Base-by-base conservation (phyloP, 768 basidiomycete genomes). In the Trametes punicea region DNA sequence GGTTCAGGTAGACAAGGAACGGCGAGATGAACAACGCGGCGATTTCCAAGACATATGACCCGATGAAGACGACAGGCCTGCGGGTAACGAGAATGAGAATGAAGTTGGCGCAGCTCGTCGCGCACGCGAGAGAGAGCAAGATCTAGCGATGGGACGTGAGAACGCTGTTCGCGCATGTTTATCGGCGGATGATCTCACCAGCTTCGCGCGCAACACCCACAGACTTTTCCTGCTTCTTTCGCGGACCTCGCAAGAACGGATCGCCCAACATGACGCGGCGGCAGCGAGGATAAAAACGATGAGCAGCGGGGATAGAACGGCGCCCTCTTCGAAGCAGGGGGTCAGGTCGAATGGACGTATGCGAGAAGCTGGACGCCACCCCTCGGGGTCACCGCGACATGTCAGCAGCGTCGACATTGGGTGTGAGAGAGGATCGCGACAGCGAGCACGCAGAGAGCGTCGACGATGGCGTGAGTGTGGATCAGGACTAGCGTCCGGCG, bases 281-380 rank as follows among this genome's bases (percentile, higher is more conserved):
- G 75, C 71, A 6, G 75, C 57, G 51, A 83, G 27, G 27, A 83
- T 49, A 48, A 86, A 66, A 7, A 75, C 33, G 2, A 73, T 73
- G 48, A 87, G 73, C 0, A 87, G 64, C 4, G 73, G 56, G 0
- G 88, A 76, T 1, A 92, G 68, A 0, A 94, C 29, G 39, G 86
- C 65, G 13, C 83, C 87, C 60, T 92, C 87, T 63, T 95, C 87
- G 60, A 87, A 90, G 68, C 93, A 96, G 13, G 82, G 79, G 1
- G 92, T 90, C 8, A 85, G 61, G 68, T 95, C 93, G 67, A 93
- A 90, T 13, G 78, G 73, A 50, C 91, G 79, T 0, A 71, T 62
- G 0, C 56, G 67, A 0, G 91, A 93, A 16, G 83, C 71, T 15
- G 78, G 72, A 8, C 67, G 69, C 85, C 89, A 91, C 53, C 89